phyloP scores from a whole-genome alignment of 1,139 yeast genomes.

The Casaregolazyma lundiana region DNA sequence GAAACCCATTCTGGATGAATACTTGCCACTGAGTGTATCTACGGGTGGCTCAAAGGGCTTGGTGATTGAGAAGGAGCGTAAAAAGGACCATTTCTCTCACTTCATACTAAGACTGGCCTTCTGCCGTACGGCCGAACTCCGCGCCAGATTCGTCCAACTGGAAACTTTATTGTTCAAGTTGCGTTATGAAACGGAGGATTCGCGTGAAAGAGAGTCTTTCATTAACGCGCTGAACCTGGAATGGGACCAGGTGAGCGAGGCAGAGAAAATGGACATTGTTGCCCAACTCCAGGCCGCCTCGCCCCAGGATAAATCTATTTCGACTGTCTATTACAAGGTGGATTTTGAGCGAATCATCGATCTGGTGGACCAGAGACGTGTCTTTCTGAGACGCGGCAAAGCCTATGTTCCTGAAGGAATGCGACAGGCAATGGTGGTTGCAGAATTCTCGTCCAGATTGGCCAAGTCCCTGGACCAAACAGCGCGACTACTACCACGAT shows the following conservation, averaged over 20 bases:
- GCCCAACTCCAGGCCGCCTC: conserved; percentile 45
- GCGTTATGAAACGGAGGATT: conserved; percentile 61
- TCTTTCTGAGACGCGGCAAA: conserved; percentile 59
- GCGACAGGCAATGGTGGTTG: conserved; percentile 60
- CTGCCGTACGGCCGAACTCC: conserved; percentile 77
- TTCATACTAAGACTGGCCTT: conserved; percentile 82
- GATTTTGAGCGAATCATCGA: conserved; percentile 85
- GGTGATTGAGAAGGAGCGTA: conserved; percentile 46
- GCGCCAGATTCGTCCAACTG: conserved; percentile 70
- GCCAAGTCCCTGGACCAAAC: conserved; percentile 56
- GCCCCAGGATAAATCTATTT: conserved; percentile 20
- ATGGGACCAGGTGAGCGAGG: conserved; percentile 64
- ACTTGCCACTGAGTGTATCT: conserved; percentile 53
- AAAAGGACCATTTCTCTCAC: conserved; percentile 90
- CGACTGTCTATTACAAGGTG: conserved; percentile 50
- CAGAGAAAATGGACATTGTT: conserved; percentile 53
- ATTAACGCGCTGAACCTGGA: conserved; percentile 49
- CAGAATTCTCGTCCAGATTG: conserved; percentile 62
- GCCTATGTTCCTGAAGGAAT: conserved; percentile 84
- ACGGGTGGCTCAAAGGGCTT: conserved; percentile 13
- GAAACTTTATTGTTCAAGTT: conserved; percentile 72
- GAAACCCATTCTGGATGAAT: conserved; percentile 60
- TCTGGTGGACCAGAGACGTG: conserved; percentile 64
- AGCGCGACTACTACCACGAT: conserved; percentile 71
- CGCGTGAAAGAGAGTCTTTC: conserved; percentile 68